phyloP scores from a whole-genome alignment of 1,284 basidiomycete species.

The Laetiporus sulphureus region DNA sequence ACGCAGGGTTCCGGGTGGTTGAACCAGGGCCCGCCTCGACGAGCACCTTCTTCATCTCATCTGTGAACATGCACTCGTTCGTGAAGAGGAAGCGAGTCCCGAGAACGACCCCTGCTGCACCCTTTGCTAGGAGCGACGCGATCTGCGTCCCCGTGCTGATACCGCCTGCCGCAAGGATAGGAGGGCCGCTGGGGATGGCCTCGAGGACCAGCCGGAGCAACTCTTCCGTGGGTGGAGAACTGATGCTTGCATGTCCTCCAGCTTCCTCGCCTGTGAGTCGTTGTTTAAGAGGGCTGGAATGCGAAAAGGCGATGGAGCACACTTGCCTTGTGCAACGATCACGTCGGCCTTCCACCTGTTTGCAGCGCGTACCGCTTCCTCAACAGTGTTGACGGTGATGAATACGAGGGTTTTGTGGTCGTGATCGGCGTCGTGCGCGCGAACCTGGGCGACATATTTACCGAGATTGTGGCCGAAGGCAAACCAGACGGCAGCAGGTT shows the following conservation, averaged over 20 bases:
- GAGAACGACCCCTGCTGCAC: conserved; percentile 57
- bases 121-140: conserved; percentile 58
- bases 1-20: conserved; percentile 59
- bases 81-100: conserved; percentile 71
- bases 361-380: conserved; percentile 49
- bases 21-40: conserved; percentile 38
- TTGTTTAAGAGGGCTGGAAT: too few species aligned
- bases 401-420: conserved; percentile 49
- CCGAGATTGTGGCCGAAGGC: conserved; percentile 56
- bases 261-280: conserved; percentile 59
- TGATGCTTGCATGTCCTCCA: conserved; percentile 61
- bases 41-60: conserved; percentile 50
- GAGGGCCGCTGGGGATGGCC: conserved; percentile 38
- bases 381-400: conserved; percentile 50
- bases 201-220: conserved; percentile 52
- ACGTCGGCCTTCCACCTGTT: conserved; percentile 62
- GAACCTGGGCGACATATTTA: conserved; percentile 13
- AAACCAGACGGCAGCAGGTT: too few species aligned
- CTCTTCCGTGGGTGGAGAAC: conserved; percentile 50
- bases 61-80: conserved; percentile 55
- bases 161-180: conserved; percentile 57
- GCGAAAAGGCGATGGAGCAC: too few species aligned
- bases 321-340: conserved; percentile 70
- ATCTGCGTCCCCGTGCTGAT: conserved; percentile 49
- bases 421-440: conserved; percentile 16